phyloP scores from a whole-genome alignment of 352 stramenopile genomes.

The Thraustochytrium striatum region DNA sequence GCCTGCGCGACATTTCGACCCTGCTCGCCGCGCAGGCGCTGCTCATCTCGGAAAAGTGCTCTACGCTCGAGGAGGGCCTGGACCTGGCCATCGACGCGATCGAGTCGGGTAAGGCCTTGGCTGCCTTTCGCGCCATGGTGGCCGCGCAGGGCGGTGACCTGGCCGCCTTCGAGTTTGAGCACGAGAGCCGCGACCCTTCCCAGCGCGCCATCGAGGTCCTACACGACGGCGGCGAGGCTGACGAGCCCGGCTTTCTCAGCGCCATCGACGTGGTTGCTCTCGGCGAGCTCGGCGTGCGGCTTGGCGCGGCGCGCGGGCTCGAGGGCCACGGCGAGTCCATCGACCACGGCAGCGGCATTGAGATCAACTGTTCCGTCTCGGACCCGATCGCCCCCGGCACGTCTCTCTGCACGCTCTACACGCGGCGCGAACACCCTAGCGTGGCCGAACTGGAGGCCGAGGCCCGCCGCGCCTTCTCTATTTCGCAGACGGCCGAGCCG shows the following conservation, averaged over 20 bases:
- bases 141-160: constrained; percentile 19
- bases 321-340: not conserved
- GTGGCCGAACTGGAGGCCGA: not conserved
- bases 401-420: constrained; percentile 33
- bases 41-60: constrained; percentile 9
- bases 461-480: not conserved
- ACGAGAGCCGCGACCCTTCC: not conserved
- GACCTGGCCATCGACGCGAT: constrained; percentile 29
- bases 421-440: not conserved
- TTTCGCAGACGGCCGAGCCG: not conserved
- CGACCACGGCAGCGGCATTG: constrained; percentile 37
- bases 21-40: constrained; percentile 15
- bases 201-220: constrained; percentile 6
- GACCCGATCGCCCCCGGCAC: not conserved
- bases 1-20: constrained; percentile 11
- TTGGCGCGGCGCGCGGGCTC: constrained; percentile 1
- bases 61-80: constrained; percentile 26
- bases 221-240: not conserved
- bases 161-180: not conserved
- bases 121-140: constrained; percentile 10
- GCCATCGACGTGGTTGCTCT: constrained; percentile 15
- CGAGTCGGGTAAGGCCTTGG: constrained; percentile 8
- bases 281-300: not conserved
- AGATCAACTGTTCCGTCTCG: not conserved
- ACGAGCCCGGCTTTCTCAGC: not conserved